Evolutionary conservation across 495 filamentous ascomycete genomes (phyloP).

Genomic region (Xylaria acuta): DNA sequence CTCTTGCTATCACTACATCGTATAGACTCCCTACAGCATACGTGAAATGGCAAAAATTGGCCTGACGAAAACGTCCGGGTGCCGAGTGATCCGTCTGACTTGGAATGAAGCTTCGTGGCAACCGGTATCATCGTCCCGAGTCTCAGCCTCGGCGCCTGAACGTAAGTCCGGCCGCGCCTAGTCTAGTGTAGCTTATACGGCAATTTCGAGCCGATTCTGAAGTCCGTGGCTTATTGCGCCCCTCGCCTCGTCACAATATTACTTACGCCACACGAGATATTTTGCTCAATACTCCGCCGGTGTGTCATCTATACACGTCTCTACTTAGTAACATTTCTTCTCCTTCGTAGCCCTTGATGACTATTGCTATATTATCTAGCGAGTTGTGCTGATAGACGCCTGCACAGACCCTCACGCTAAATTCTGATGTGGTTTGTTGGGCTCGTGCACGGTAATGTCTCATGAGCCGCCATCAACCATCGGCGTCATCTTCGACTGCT

Average conservation of each 20-base stretch:
- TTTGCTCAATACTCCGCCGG: background rate
- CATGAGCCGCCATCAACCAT: slow-evolving; percentile 13
- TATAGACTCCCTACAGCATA: background rate
- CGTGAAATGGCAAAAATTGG: background rate
- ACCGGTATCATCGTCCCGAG: background rate
- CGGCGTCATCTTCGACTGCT: background rate
- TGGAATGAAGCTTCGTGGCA: slow-evolving; percentile 5
- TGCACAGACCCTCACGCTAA: background rate
- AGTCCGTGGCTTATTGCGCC: background rate
- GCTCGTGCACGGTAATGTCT: background rate
- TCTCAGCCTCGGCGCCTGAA: slow-evolving; percentile 25
- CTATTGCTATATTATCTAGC: background rate
- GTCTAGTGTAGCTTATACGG: too few relatives aligned
- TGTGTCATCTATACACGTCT: background rate
- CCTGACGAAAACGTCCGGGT: background rate
- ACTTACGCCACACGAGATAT: background rate
- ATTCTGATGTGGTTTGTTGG: background rate
- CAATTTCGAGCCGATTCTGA: background rate
- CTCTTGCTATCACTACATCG: background rate
- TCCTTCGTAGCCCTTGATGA: background rate
- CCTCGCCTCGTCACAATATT: background rate
- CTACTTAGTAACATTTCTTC: background rate
- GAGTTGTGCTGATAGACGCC: background rate
- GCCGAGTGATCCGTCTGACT: slow-evolving; percentile 1
- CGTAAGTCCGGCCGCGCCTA: background rate